Base-by-base conservation (phyloP, 352 stramenopile genomes). In the Globisporangium iwayamae region DNA sequence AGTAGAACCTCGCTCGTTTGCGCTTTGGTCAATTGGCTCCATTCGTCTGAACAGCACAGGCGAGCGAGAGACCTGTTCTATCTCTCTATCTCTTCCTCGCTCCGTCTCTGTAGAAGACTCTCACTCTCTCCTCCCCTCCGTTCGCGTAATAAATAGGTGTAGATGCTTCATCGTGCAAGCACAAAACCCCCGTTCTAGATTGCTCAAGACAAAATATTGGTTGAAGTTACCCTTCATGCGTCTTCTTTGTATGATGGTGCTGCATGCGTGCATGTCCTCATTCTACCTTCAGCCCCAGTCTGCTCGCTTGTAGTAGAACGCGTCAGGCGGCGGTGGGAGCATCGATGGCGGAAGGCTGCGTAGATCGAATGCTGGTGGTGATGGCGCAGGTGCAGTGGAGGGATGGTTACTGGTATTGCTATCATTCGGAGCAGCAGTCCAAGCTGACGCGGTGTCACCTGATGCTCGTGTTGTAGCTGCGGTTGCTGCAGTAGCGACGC, bases 261-360 rank as follows among this genome's bases (percentile, higher is more conserved):
- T 56, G 16, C 22, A 52, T 52, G 14, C 20, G 11, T 47, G 22
- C 13, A 32, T 16, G 20, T 57, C 11, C n/a, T 45, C n/a, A 6
- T 39, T 36, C 50, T 10, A 14, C 25, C 13, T 30, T 36, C 41
- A 93, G 8, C 83, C 83, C 83, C 83, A 93, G 45, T 89, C 77
- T 6, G 81, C 59, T 16, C 71, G 68, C 20, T 62, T 75, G 53
- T 76, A 74, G 34, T 66, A 71, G 52, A 90, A 90, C 8, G 71
- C 71, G 1, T 74, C 76, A 0, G 79, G 74, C 25, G 79, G 79
- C 22, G 81, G 67, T 4, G 84, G 84, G 32, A 89, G 60, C 84
- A 93, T 93, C 9, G 84, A 93, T 4, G 84, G 82, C n/a, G 84
- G 84, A 7, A 93, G 62, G 11, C 72, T 65, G 22, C 72, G 68